Base-by-base conservation (phyloP, 192 early-diverging fungal genomes). In the Gaertneriomyces semiglobifer region DNA sequence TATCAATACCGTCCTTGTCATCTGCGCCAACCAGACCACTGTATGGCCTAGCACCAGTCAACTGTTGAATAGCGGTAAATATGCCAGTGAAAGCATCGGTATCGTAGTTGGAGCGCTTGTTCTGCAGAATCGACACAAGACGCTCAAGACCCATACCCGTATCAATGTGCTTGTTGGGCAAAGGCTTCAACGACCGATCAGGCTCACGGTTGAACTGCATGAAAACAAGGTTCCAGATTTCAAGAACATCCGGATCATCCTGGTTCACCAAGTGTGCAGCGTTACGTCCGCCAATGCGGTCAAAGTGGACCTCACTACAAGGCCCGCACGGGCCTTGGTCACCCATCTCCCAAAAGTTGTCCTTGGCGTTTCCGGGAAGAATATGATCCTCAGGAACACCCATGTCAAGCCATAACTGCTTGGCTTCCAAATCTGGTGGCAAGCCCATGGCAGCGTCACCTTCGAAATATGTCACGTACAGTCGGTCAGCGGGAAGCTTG, bases 311-410 rank as follows among this genome's bases (percentile, higher is more conserved):
- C 81, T 98, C 96, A 68, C 89, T 92, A 80, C 96, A 96, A 50
- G 96, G 96, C 44, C 96, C 96, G 72, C 96, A 98, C 18, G 96
- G 96, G 40, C 96, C 95, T 51, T 89, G 87, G 62, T 97, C 94
- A 56, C 94, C 94, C 94, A 97, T 97, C 83, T 97, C 92, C 96
- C 96, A 98, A 73, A 98, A 98, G 84, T 98, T 98, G 67, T 98
- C 96, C 80, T 96, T 96, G 19, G 78, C 76, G 57, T 89, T 88
- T 45, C 92, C 92, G 33, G 93, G 94, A 57, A 98, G 66, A 60
- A 98, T 84, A 59, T 87, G 93, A 45, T 85, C 74, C 65, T 88
- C 89, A 12, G 86, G 83, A 6, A 98, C 78, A 44, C 96, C 96
- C 65, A 93, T 79, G 76, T 92, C 87, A 40, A 91, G 74, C 96